Percentiles rank a stretch among this genome's conserved stretches.
Conservation (phyloP, 495 filamentous ascomycete genomes). For the Lichina pygmaea region DNA sequence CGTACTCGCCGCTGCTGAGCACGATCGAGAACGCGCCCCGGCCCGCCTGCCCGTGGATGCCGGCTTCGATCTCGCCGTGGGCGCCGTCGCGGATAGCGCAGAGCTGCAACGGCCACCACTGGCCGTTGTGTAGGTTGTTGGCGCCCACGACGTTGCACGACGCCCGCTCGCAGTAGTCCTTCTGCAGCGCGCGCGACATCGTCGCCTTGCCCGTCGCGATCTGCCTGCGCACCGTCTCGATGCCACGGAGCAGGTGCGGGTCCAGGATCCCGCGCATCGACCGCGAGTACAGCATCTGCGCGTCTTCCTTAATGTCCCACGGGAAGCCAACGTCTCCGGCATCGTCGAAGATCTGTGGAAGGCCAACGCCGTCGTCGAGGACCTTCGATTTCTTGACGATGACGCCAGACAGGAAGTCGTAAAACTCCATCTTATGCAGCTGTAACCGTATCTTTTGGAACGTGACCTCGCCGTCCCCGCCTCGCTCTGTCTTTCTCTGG, state of each 20-base stretch:
- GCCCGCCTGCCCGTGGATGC: constrained; percentile 16
- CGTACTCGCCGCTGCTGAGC: constrained; percentile 16
- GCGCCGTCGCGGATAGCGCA: constrained; percentile 25
- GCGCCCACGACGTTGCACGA: constrained; percentile 15
- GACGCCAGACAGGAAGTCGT: constrained; percentile 6
- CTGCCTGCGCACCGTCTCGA: constrained; percentile 6
- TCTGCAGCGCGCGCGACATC: constrained; percentile 7
- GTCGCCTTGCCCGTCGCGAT: constrained; percentile 4
- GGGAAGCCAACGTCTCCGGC: constrained; percentile 8
- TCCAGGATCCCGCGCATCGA: constrained; percentile 17
- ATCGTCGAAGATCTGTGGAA: constrained; percentile 12
- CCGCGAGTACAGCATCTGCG: constrained; percentile 12
- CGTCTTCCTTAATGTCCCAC: constrained; percentile 17
- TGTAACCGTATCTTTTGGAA: constrained; percentile 5
- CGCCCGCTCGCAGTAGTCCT: constrained; percentile 5
- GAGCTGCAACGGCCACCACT: constrained; percentile 30
- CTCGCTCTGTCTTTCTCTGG: neutral
- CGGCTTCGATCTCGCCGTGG: constrained; percentile 23
- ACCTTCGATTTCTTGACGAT: constrained; percentile 13
- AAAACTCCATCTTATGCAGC: constrained; percentile 13
- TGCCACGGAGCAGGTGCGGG: constrained; percentile 21
- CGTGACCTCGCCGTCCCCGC: neutral
- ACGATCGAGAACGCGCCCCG: constrained; percentile 17
- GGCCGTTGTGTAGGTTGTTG: constrained; percentile 20
- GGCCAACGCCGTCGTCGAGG: constrained; percentile 12